A percentile compares a stretch with the other conserved stretches of the same genome.
Evolutionary conservation across 129 eudicot genomes (phyloP).

Genomic region (Arctium minus): DNA sequence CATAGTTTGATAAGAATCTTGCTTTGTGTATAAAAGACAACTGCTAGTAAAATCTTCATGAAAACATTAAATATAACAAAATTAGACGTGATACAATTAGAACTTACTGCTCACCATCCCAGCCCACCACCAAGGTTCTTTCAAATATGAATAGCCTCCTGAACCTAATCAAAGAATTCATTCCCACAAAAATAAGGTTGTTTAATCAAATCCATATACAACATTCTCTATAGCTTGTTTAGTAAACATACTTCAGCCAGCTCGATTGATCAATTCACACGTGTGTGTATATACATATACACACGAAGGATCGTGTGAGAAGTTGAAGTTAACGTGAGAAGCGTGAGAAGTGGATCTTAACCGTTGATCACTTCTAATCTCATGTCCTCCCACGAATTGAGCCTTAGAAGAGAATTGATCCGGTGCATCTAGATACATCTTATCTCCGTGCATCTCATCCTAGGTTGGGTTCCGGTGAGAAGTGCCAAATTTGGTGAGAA

Average conservation of each 20-base stretch:
- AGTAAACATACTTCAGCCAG: not conserved
- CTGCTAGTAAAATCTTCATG: not conserved
- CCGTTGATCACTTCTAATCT: too few relatives aligned
- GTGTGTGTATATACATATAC: too few relatives aligned
- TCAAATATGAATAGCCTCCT: slow-evolving; percentile 79
- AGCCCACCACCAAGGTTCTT: slow-evolving; percentile 96
- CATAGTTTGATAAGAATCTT: not conserved
- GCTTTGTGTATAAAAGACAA: not conserved
- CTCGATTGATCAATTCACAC: not conserved
- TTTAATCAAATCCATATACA: slow-evolving; percentile 1
- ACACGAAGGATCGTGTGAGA: too few relatives aligned
- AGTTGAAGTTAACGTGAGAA: too few relatives aligned
- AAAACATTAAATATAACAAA: not conserved
- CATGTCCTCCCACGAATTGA: too few relatives aligned
- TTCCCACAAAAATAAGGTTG: not conserved
- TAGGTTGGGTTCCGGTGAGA: too few relatives aligned
- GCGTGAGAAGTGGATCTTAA: too few relatives aligned
- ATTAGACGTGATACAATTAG: not conserved
- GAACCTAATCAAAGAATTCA: slow-evolving; percentile 38
- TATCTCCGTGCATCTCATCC: too few relatives aligned
- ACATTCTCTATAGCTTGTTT: not conserved
- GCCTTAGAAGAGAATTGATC: too few relatives aligned
- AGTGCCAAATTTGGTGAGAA: too few relatives aligned
- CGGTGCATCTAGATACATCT: too few relatives aligned
- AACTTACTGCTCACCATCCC: slow-evolving; percentile 88